Percentiles rank a stretch among this genome's conserved stretches.
phyloP scores from a whole-genome alignment of 768 basidiomycete genomes.

The Kwoniella dejecticola region DNA sequence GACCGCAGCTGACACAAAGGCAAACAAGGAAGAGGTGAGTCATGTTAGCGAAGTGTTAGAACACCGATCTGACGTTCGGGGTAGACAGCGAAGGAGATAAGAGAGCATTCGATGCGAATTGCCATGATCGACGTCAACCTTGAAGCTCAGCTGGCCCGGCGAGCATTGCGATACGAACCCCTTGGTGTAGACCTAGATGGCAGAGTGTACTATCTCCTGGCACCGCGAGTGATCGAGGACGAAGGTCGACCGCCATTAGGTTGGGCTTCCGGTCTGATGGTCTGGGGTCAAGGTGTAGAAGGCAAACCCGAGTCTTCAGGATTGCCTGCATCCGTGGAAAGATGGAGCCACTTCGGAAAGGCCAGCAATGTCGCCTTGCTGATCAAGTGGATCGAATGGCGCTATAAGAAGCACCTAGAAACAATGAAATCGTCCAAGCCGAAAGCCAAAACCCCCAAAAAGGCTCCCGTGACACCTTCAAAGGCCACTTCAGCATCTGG shows the following conservation, averaged over 20 bases:
- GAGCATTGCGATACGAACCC: constrained; percentile 27
- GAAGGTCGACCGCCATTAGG: constrained; percentile 31
- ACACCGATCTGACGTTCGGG: no score
- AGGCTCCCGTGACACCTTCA: not conserved
- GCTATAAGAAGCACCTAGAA: constrained; percentile 13
- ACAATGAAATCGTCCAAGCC: constrained; percentile 8
- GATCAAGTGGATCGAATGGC: constrained; percentile 29
- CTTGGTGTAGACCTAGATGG: constrained; percentile 41
- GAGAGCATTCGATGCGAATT: constrained; percentile 15
- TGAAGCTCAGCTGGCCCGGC: constrained; percentile 15
- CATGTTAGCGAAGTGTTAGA: no score
- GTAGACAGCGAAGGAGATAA: constrained; percentile 13
- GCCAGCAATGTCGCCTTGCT: constrained; percentile 23
- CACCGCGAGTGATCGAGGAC: constrained; percentile 25
- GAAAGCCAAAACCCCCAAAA: constrained; percentile 8
- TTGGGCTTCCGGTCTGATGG: constrained; percentile 42
- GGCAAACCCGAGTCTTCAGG: not conserved
- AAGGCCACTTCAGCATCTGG: not conserved
- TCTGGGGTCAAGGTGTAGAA: constrained; percentile 27
- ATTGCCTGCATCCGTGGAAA: constrained; percentile 12
- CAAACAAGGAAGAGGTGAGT: constrained; percentile 27
- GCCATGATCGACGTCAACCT: constrained; percentile 35
- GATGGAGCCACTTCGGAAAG: constrained; percentile 44
- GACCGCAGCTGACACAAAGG: constrained; percentile 30
- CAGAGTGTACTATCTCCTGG: constrained; percentile 35